Evolutionary conservation across 192 early-diverging fungal species (phyloP), one percentile per base, ranked within the genome.

Genomic region (Coemansia interrupta): DNA sequence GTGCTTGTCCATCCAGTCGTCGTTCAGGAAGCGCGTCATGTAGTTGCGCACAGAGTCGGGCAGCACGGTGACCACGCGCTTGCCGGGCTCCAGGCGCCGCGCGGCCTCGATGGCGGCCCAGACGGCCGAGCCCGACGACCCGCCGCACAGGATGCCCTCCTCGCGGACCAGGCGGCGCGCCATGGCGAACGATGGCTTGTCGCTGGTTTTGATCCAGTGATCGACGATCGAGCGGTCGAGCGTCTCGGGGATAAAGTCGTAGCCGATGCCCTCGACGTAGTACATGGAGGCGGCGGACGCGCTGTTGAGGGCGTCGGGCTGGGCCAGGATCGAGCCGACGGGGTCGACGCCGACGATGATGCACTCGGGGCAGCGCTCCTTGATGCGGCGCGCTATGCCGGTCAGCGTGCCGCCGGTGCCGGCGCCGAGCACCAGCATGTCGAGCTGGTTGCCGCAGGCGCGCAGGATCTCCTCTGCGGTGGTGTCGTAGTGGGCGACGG

Each of bases 21-120:
- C 96, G 75, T 90, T 94, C 69, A 99, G 87, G 81, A 96, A 95
- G 77, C 98, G 98, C 66, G 94, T 92, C 96, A 99, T 99, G 85
- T 98, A 99, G 84, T 99, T 99, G 55, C 96, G 85, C 57, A 97
- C 94, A 12, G 95, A 95, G 80, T 99, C 97, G 29, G 97, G 89
- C 46, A 99, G 73, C n/a, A 99, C 73, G 10, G 98, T 94, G 61
- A 97, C 95, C 66, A 88, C 89, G 48, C 93, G 84, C 75, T 96
- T 87, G 47, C 93, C 94, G 32, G 89, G 82, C 59, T 89, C 90
- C 13, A 99, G 80, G 20, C 77, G 66, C 68, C 91, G 94, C 59
- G 91, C 91, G 8, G 90, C 91, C 66, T 90, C 77, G 22, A 96
- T 54, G 1, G 91, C 95, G 43, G 89, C 94, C 59, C 79, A 93